These are phyloP conservation scores for Globisporangium mamillatum DNA, from an alignment of 352 stramenopile genomes.

Conservation along the genomic window DNA sequence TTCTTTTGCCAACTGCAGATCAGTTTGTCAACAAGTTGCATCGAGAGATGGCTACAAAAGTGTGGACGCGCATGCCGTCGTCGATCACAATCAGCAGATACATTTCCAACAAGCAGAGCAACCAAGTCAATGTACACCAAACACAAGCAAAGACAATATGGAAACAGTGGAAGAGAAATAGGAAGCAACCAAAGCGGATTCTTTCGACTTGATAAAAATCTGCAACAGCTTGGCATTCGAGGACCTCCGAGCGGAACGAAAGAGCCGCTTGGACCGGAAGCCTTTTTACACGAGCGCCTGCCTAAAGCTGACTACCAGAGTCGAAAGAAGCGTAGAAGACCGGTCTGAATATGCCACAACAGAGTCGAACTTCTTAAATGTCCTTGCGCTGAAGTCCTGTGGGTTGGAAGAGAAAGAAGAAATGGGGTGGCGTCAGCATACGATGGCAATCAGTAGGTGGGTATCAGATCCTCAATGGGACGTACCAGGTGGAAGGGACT, in stretches of 20 bases:
- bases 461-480: background rate
- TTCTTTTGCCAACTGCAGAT: background rate
- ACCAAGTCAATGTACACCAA: background rate
- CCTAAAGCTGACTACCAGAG: slow-evolving; percentile 7
- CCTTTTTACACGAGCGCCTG: slow-evolving; percentile 5
- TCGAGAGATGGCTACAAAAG: background rate
- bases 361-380: slow-evolving; percentile 73
- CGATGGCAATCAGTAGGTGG: background rate
- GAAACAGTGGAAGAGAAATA: background rate
- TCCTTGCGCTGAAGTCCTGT: slow-evolving; percentile 90
- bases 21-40: background rate
- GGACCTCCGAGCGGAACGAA: background rate
- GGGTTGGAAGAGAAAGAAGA: background rate
- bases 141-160: background rate
- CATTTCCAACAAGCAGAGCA: slow-evolving; percentile 8
- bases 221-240: slow-evolving; percentile 15
- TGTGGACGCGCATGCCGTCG: background rate
- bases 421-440: too few species aligned
- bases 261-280: background rate
- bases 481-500: slow-evolving; percentile 96
- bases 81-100: background rate
- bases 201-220: slow-evolving; percentile 19
- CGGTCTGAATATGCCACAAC: slow-evolving; percentile 70
- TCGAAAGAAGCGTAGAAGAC: slow-evolving; percentile 66
- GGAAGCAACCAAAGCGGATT: slow-evolving; percentile 21